A percentile compares a stretch with the other conserved stretches of the same genome.
These are phyloP conservation scores for Madurella mycetomatis DNA, from an alignment of 2,329 filamentous ascomycete species.

Conservation along the genomic window DNA sequence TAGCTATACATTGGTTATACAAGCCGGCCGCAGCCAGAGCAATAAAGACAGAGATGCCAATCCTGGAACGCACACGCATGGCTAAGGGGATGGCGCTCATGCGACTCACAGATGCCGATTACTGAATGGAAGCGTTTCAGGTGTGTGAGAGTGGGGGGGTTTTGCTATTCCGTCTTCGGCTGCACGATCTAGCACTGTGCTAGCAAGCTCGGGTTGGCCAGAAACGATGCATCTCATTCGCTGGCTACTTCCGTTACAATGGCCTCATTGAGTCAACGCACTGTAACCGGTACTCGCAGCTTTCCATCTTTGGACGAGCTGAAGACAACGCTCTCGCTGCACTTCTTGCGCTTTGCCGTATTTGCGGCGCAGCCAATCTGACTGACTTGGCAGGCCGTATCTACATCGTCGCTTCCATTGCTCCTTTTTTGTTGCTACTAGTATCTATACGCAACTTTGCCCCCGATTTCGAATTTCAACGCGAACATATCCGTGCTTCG, in stretches of 20 bases:
- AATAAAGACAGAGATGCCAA: no score
- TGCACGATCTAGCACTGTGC: no score
- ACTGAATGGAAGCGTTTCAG: conserved; percentile 6
- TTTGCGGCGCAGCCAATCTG: conserved; percentile 1
- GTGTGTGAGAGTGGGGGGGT: neutral
- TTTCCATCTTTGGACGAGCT: conserved; percentile 15
- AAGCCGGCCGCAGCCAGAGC: no score
- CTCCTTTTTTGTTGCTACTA: neutral
- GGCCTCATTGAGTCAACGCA: conserved; percentile 5
- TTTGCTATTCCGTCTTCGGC: neutral
- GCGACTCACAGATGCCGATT: neutral
- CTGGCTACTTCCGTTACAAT: conserved; percentile 3
- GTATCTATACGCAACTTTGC: no score
- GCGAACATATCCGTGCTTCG: no score
- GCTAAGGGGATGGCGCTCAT: neutral
- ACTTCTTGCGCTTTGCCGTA: neutral
- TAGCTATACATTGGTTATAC: no score
- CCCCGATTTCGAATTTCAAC: no score
- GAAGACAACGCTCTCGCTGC: conserved; percentile 5
- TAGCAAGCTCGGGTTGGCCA: neutral
- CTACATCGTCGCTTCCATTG: neutral
- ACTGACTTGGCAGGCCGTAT: neutral
- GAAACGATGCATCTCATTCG: neutral
- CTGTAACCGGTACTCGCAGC: conserved; percentile 13
- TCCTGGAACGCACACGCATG: neutral